Percentiles rank a stretch among this genome's conserved stretches.
Evolutionary conservation across 2,329 filamentous ascomycete species (phyloP).

Genomic region (Aspergillus sp.): DNA sequence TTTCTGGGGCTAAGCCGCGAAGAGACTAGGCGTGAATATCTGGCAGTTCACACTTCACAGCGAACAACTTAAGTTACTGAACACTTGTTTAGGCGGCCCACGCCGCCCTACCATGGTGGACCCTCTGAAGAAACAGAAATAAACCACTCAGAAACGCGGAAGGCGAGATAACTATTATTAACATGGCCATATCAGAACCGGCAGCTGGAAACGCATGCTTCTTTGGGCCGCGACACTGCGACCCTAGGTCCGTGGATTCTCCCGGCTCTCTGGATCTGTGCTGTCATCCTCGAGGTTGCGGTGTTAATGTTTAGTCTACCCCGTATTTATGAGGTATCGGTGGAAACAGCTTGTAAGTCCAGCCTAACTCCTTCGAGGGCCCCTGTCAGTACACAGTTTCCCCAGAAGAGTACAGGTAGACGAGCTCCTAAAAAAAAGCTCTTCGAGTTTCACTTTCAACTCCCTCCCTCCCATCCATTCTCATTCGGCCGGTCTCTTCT

Average conservation of each 20-base stretch:
- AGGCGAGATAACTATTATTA: constrained; percentile 6
- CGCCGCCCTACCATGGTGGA: constrained; percentile 22
- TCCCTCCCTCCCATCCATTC: background rate
- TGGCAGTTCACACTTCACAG: constrained; percentile 5
- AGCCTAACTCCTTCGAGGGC: background rate
- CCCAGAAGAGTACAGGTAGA: constrained; percentile 10
- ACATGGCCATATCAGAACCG: background rate
- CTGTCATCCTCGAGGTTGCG: too few relatives aligned
- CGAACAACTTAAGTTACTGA: constrained; percentile 4
- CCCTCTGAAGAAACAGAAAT: constrained; percentile 12
- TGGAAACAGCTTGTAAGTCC: background rate
- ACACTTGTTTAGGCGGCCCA: constrained; percentile 19
- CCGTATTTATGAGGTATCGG: background rate
- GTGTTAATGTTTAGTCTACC: background rate
- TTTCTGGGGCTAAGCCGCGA: background rate
- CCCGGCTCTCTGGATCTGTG: background rate
- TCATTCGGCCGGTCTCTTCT: background rate
- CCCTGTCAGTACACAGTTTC: background rate
- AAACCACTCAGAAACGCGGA: constrained; percentile 4
- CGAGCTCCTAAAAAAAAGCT: background rate
- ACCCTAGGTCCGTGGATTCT: background rate
- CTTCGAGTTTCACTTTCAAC: background rate
- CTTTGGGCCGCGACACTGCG: background rate
- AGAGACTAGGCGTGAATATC: constrained; percentile 2
- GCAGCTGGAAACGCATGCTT: background rate